Base-by-base conservation (phyloP, 495 filamentous ascomycete species). In the Aspergillus panamensis region DNA sequence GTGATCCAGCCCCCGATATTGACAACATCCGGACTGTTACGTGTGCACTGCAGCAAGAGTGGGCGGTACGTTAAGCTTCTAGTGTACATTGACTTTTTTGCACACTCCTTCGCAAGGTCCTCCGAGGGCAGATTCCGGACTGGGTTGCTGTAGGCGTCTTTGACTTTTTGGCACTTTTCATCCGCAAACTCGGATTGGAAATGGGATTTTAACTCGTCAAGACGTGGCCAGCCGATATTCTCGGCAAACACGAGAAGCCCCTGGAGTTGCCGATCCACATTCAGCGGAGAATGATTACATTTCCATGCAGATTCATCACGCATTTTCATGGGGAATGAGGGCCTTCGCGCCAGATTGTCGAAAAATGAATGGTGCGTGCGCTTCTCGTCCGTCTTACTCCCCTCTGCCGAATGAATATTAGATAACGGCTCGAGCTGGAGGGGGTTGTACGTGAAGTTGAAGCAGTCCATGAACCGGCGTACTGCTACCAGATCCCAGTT, bases 401-500 rank as follows among this genome's bases (percentile, higher is more conserved):
- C 17, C 13, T 21, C 10, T 6, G 1, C 21, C 5, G 35, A 47
- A 8, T 14, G 25, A 16, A 16, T 42, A 13, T 7, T 43, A 65
- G 54, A 54, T 25, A n/a, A 35, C 9, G 16, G 21, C 16, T 59
- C 61, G 14, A 55, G 37, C 13, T 57, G 49, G 1, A 32, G 42
- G 10, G 37, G 13, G 1, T n/a, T 31, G 37, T 61, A 61, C 40
- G 47, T 66, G 35, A 74, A 66, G 16, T 69, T 62, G 20, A 96
- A 84, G 66, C 88, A 91, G 60, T 92, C 87, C 13, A 93, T 77
- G 75, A 91, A 92, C 3, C 83, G 77, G 14, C 87, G 82, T 32
- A 88, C 89, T 32, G 91, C 78, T 16, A 92, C 72, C 31, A 96
- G 68, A 60, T 91, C 90, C 90, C 90, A 96, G 61, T 87, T 84